Evolutionary conservation across 2,329 filamentous ascomycete species (phyloP), one percentile per base, ranked within the genome.

Genomic region (Beauveria sp.): DNA sequence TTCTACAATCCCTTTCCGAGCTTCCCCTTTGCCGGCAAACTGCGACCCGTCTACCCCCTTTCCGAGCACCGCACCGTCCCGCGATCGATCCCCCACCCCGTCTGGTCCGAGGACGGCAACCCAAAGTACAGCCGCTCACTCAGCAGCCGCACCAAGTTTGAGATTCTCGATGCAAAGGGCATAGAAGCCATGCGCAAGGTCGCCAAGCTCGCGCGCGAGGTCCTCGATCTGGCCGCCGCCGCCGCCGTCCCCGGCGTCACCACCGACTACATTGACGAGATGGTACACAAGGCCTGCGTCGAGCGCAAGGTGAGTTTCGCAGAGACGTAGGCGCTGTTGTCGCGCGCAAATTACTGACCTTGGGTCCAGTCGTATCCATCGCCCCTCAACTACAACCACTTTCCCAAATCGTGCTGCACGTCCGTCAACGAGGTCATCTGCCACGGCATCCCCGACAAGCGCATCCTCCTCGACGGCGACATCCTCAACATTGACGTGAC

Each of bases 401-500:
- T 97, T 77, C 94, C 94, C 66, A 99, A 99, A 78, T 99, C 94
- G 0, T 90, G 97, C 64, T 99, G 94, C 77, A 97, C 93, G 3
- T 97, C 93, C 3, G 78, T 90, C 55, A 99, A 99, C 79, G 94
- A 99, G 76, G 90, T 96, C 65, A 97, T 99, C 73, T 99, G 94
- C 79, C 94, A 99, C 80, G 94, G 94, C 58, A 99, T 99, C 65
- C 94, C 94, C 18, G 94, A 99, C 70, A 86, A 96, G 73, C 86
- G 94, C 60, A 81, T 89, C 8, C 82, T 99, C 1, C 77, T 91
- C 65, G 93, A 99, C 67, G 94, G 94, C 64, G 94, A 99, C 70
- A 97, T 99, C 66, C 79, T 99, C 70, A 99, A 99, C 77, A 92
- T 99, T 66, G 94, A 99, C 68, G 90, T 99, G 5, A 92, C 92